phyloP scores from a whole-genome alignment of 2,329 filamentous ascomycete species.

The Cordyceps cicadae region DNA sequence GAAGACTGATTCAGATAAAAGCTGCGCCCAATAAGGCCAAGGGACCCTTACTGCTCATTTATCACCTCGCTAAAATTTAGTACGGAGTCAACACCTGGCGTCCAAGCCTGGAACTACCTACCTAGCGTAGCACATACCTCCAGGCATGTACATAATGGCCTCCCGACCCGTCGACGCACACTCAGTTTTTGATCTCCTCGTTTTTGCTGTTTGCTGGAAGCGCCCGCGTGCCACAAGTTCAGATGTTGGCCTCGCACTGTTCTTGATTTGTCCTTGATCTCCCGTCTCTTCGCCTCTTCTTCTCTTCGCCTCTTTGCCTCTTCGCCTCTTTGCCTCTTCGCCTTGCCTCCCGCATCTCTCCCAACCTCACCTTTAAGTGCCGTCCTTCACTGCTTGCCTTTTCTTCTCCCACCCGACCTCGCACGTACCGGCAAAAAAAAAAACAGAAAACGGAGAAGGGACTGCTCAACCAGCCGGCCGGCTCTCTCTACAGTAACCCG shows the following conservation, averaged over 20 bases:
- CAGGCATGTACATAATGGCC: background rate
- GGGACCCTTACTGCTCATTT: no score
- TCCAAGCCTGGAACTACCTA: background rate
- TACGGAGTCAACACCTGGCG: no score
- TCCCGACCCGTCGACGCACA: background rate
- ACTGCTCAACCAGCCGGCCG: background rate
- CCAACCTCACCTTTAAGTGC: background rate
- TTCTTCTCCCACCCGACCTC: background rate
- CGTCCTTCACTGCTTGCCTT: background rate
- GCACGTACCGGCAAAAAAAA: background rate
- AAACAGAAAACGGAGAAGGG: no score
- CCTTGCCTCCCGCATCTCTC: background rate
- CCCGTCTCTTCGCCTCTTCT: background rate
- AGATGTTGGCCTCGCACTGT: background rate
- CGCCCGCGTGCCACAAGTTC: background rate
- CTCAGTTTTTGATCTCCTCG: background rate
- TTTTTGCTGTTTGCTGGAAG: slow-evolving; percentile 1
- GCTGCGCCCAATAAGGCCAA: no score
- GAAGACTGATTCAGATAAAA: no score
- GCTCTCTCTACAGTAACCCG: background rate
- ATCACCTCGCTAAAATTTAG: no score
- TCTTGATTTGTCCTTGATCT: background rate
- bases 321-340: no score
- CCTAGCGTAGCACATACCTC: background rate
- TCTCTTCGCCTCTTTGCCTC: background rate